Base-by-base conservation (phyloP, 2,329 filamentous ascomycete species). In the Phialophora chinensis region DNA sequence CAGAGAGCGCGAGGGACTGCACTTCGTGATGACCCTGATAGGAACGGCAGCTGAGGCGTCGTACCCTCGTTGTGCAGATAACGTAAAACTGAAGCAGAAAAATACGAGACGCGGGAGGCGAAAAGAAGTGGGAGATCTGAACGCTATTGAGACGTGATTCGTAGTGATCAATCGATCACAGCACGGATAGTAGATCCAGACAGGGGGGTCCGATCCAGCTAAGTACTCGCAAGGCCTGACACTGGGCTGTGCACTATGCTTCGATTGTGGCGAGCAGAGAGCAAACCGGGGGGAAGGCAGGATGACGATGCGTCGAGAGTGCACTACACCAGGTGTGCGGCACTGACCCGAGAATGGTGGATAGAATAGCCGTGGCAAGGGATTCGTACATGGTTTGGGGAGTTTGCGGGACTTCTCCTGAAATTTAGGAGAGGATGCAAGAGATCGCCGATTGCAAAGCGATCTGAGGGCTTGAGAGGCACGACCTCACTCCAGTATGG, bases 121-220 rank as follows among this genome's bases (percentile, higher is more conserved):
- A 31, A 20, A 35, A 60, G 27, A 44, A 60, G 31, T 14, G 56
- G 14, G 42, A 60, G 57, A 60, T 50, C 57, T 31, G 38, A 35
- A 38, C 49, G 56, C 5, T 29, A 2, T 10, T 59, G 47, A 7
- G 38, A 25, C 6, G 12, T 53, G 47, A 53, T 54, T 27, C 23
- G 49, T 53, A 27, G 27, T 38, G 47, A 55, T 55, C 54, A 33
- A 44, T 53, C 44, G 62, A 67, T 62, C 65, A 56, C 8, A 23
- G 23, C 10, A 29, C 54, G 66, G 62, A 25, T 56, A 29, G n/a
- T 35, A 67, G 62, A 67, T 67, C 53, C 59, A 50, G 58, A 33
- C 8, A 49, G 47, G 38, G 38, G 57, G 57, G 57, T 67, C 62
- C 8, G 66, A 67, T 67, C 62, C 65, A 31, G 53, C 61, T 47